These are phyloP conservation scores for Pseudisothecium myosuroides DNA, from an alignment of 225 moss, liverwort and hornwort genomes.

Conservation along the genomic window DNA sequence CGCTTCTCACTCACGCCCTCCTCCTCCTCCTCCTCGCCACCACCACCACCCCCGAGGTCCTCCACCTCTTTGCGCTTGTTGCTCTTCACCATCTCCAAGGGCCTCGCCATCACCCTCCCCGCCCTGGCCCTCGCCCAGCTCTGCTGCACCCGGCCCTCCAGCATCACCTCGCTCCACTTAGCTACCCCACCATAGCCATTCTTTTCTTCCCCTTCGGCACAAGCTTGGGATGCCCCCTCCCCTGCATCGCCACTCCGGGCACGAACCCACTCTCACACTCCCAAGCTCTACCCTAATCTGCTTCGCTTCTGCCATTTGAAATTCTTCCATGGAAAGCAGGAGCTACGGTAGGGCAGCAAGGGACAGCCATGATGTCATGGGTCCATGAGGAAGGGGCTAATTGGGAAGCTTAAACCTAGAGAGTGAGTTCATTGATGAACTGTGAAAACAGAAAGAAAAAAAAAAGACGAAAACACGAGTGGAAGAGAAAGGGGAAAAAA, in stretches of 20 bases:
- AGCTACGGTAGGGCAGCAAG: neutral
- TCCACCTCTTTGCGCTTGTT: constrained; percentile 27
- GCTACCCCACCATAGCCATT: neutral
- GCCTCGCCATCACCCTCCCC: constrained; percentile 27
- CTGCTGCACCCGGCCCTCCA: constrained; percentile 5
- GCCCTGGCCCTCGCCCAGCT: neutral
- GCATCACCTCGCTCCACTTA: constrained; percentile 9
- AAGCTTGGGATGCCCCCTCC: neutral
- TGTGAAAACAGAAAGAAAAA: neutral
- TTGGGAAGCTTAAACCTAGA: constrained; percentile 3
- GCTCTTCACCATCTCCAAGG: constrained; percentile 15
- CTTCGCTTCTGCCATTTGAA: neutral
- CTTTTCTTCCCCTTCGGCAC: neutral
- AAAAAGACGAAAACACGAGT: neutral
- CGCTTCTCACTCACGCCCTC: constrained; percentile 14
- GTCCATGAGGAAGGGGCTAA: neutral
- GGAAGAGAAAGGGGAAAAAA: neutral
- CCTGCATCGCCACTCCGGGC: neutral
- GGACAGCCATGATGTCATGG: neutral
- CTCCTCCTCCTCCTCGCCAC: neutral
- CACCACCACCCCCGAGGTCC: neutral
- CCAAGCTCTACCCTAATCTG: constrained; percentile 13
- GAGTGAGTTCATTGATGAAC: neutral
- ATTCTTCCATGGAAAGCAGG: neutral
- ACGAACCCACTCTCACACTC: neutral